phyloP scores from a whole-genome alignment of 2,329 filamentous ascomycete genomes.

The Metarhizium rileyi region DNA sequence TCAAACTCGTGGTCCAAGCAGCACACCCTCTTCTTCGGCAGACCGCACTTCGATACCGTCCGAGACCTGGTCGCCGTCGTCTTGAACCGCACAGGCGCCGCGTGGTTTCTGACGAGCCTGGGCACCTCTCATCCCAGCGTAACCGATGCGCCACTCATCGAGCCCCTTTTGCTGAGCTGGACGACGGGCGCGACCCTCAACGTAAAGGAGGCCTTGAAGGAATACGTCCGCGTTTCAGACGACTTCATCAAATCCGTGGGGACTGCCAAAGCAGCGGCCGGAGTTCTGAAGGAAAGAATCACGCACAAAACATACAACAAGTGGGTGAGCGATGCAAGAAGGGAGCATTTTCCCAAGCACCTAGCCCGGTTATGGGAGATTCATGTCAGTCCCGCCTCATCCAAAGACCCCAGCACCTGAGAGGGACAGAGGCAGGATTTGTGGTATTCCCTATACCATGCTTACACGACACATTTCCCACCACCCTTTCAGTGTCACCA shows the following conservation, averaged over 20 bases:
- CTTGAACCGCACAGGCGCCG: constrained; percentile 30
- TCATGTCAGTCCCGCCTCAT: constrained; percentile 25
- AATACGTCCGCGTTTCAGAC: constrained; percentile 50
- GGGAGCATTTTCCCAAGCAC: constrained; percentile 20
- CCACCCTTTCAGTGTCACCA: not conserved
- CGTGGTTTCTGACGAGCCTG: constrained; percentile 46
- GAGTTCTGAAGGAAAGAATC: constrained; percentile 40
- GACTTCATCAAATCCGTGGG: constrained; percentile 45
- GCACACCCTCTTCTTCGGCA: constrained; percentile 48
- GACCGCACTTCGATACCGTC: constrained; percentile 56
- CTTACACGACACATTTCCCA: not conserved
- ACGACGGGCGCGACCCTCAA: constrained; percentile 52
- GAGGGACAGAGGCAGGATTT: not conserved
- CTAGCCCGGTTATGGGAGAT: constrained; percentile 32
- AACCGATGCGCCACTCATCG: constrained; percentile 56
- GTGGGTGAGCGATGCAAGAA: constrained; percentile 28
- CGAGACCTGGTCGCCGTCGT: constrained; percentile 41
- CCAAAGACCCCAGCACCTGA: not conserved
- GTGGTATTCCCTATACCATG: not conserved
- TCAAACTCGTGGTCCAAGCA: constrained; percentile 54
- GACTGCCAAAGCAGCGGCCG: constrained; percentile 30
- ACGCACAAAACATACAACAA: constrained; percentile 31
- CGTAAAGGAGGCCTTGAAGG: constrained; percentile 42
- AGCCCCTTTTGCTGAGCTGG: constrained; percentile 50
- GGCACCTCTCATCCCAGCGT: constrained; percentile 53